Base-by-base conservation (phyloP, 2,329 filamentous ascomycete genomes). In the Chaetomiaceae sp. region DNA sequence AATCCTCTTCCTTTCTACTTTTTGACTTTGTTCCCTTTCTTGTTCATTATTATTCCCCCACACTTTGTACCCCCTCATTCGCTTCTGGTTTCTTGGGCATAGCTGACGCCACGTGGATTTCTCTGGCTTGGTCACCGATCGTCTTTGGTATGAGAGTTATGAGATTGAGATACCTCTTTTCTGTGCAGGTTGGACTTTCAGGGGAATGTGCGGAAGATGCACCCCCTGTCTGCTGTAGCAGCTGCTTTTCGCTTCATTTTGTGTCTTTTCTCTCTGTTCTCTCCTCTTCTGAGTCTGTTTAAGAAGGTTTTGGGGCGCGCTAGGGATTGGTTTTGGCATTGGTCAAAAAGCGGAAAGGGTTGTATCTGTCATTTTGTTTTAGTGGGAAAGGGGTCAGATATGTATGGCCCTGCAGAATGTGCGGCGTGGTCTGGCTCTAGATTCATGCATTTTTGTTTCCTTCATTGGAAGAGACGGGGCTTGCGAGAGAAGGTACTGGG, bases 111-210 rank as follows among this genome's bases (percentile, higher is more conserved):
- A n/a, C n/a, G n/a, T n/a, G n/a, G n/a, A n/a, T n/a, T n/a, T n/a
- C n/a, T n/a, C n/a, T n/a, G 14, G 39, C 18, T 20, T 11, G 40
- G 19, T 24, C 24, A 48, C 36, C 40, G 41, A 45, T 45, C 18
- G 30, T 36, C 37, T n/a, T n/a, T n/a, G n/a, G 52, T 42, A 55
- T 52, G 56, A 56, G 56, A 49, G 38, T 48, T 48, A 55, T 48
- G 50, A 56, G 54, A 52, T 52, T 53, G 54, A 60, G 59, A 63
- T 62, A 62, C 59, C 59, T 61, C 41, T 33, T 26, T n/a, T n/a
- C n/a, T n/a, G n/a, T n/a, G n/a, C n/a, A n/a, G n/a, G n/a, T n/a
- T n/a, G n/a, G n/a, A n/a, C n/a, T n/a, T n/a, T n/a, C n/a, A n/a
- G n/a, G n/a, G n/a, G n/a, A n/a, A n/a, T n/a, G n/a, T n/a, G 29